Percentiles rank a stretch among this genome's conserved stretches.
phyloP scores from a whole-genome alignment of 2,329 filamentous ascomycete genomes.

The Trichoderma gracile region DNA sequence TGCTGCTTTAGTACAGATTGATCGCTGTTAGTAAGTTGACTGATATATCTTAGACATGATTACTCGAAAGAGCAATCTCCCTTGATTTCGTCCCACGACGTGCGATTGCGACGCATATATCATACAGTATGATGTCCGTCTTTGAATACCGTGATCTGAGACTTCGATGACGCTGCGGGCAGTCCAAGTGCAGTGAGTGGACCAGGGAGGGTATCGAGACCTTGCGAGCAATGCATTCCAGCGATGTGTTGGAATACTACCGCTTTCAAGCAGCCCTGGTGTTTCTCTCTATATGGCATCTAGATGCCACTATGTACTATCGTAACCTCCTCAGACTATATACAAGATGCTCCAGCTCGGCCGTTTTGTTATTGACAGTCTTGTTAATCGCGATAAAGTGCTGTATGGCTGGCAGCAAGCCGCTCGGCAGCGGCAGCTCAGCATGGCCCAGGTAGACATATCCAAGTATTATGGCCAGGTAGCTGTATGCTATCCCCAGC shows the following conservation, averaged over 20 bases:
- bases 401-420: conserved; percentile 27
- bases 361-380: conserved; percentile 3
- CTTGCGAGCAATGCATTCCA: not conserved
- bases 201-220: too few relatives aligned
- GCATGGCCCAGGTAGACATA: conserved; percentile 64
- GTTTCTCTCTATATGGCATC: not conserved
- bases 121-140: too few relatives aligned
- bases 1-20: too few relatives aligned
- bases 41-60: too few relatives aligned
- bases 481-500: conserved; percentile 81
- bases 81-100: too few relatives aligned
- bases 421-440: not conserved
- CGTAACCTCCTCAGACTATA: not conserved
- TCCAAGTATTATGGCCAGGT: conserved; percentile 79
- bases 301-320: not conserved
- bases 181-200: too few relatives aligned
- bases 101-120: too few relatives aligned
- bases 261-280: not conserved
- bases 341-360: conserved; percentile 17
- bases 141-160: too few relatives aligned
- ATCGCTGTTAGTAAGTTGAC: too few relatives aligned
- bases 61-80: too few relatives aligned
- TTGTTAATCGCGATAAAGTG: conserved; percentile 20
- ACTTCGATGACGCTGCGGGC: too few relatives aligned
- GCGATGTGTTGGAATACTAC: too few relatives aligned